phyloP scores from a whole-genome alignment of 164 flowering plant genomes.

The Hamamelis virginiana region DNA sequence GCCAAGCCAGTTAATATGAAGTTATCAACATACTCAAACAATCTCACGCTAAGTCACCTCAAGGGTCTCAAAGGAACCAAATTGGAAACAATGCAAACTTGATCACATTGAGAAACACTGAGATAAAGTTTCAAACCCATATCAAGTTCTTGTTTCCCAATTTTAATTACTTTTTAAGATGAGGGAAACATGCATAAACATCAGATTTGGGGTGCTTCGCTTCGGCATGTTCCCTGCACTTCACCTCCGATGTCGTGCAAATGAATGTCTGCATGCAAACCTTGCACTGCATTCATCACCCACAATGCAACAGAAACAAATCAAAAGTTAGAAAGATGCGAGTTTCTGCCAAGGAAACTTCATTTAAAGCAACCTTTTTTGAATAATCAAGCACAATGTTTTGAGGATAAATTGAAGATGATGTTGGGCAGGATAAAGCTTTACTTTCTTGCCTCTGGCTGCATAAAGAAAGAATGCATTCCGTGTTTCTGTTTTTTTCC shows the following conservation, averaged over 20 bases:
- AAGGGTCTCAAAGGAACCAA: background rate
- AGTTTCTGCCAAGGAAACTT: background rate
- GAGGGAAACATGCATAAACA: constrained; percentile 64
- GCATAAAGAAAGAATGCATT: too few relatives aligned
- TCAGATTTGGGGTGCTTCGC: constrained; percentile 86
- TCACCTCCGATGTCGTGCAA: constrained; percentile 86
- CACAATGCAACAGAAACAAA: background rate
- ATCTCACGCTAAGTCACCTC: background rate
- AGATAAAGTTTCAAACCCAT: constrained; percentile 1
- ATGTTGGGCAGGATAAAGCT: too few relatives aligned
- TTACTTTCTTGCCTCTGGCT: too few relatives aligned
- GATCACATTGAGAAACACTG: background rate
- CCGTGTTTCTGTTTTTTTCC: too few relatives aligned
- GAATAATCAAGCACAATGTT: background rate
- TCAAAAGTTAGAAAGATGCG: background rate
- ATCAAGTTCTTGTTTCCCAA: too few relatives aligned
- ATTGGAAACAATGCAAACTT: background rate
- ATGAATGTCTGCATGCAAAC: constrained; percentile 96
- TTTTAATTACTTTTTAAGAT: constrained; percentile 57
- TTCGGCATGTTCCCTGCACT: constrained; percentile 92
- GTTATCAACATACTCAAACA: background rate
- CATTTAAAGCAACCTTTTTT: background rate
- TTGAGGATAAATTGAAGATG: background rate
- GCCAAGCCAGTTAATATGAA: background rate
- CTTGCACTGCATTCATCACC: constrained; percentile 80